phyloP scores from a whole-genome alignment of 352 stramenopile species.

The Phytophthora ramorum region DNA sequence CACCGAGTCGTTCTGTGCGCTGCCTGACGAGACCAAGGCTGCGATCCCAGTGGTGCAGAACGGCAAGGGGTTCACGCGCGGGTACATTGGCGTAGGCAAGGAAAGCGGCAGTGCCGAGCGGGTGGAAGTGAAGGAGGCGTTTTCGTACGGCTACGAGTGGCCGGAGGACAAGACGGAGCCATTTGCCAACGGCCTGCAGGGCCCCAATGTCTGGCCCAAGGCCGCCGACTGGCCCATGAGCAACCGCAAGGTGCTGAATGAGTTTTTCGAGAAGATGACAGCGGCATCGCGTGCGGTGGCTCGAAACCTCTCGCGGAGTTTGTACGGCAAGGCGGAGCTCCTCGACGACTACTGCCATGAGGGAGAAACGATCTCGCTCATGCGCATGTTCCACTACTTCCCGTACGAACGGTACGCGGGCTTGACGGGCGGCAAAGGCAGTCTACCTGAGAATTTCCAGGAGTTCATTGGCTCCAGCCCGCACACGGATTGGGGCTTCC shows the following conservation, averaged over 20 bases:
- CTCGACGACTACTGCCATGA: slow-evolving; percentile 66
- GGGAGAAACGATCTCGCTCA: slow-evolving; percentile 86
- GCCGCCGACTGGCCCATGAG: slow-evolving; percentile 31
- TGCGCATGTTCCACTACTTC: slow-evolving; percentile 89
- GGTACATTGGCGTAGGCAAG: slow-evolving; percentile 81
- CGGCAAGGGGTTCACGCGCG: slow-evolving; percentile 76
- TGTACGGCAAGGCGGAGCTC: slow-evolving; percentile 60
- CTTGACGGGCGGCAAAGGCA: slow-evolving; percentile 26
- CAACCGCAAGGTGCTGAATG: slow-evolving; percentile 54
- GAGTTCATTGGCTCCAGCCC: slow-evolving; percentile 85
- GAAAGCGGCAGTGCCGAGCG: slow-evolving; percentile 81
- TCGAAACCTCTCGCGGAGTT: slow-evolving; percentile 50
- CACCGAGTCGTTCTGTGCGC: slow-evolving; percentile 62
- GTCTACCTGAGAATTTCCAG: slow-evolving; percentile 47
- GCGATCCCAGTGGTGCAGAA: slow-evolving; percentile 70
- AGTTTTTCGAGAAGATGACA: slow-evolving; percentile 69
- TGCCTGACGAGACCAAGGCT: slow-evolving; percentile 56
- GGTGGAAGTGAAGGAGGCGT: slow-evolving; percentile 85
- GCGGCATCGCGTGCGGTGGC: slow-evolving; percentile 59
- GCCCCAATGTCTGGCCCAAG: slow-evolving; percentile 75
- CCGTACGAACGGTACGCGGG: slow-evolving; percentile 67
- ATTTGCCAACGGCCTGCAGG: slow-evolving; percentile 72
- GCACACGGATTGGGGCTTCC: slow-evolving; percentile 87
- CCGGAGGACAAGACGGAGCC: slow-evolving; percentile 9
- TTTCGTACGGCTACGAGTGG: slow-evolving; percentile 88